A percentile compares a stretch with the other conserved stretches of the same genome.
These are phyloP conservation scores for Talaromyces verruculosus DNA, from an alignment of 2,329 filamentous ascomycete genomes.

Conservation along the genomic window DNA sequence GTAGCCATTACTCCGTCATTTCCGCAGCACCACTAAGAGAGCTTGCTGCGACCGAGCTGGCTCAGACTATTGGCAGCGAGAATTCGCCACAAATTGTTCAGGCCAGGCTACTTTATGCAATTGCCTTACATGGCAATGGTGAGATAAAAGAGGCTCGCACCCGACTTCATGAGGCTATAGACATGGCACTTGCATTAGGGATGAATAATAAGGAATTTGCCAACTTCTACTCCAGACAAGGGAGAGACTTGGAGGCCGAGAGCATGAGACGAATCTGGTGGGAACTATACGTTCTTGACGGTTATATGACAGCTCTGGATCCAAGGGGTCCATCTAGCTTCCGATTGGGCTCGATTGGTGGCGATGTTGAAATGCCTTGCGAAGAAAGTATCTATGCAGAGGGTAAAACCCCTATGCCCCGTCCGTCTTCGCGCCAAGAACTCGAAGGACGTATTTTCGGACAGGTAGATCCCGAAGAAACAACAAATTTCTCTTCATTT, in stretches of 20 bases:
- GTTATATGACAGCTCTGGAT: constrained; percentile 65
- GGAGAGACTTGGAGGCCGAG: constrained; percentile 46
- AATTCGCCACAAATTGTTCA: constrained; percentile 15
- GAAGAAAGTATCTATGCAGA: constrained; percentile 56
- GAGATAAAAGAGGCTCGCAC: constrained; percentile 12
- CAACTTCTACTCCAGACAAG: constrained; percentile 30
- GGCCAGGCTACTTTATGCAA: constrained; percentile 18
- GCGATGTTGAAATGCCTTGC: constrained; percentile 69
- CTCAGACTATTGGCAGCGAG: background rate
- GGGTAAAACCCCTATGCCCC: constrained; percentile 45
- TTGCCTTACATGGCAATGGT: constrained; percentile 15
- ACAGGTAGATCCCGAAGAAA: constrained; percentile 5
- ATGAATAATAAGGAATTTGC: constrained; percentile 17
- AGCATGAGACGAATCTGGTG: constrained; percentile 83
- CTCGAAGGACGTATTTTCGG: constrained; percentile 14
- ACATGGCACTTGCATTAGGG: constrained; percentile 29
- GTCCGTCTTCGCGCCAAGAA: constrained; percentile 6
- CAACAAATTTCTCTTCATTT: constrained; percentile 62
- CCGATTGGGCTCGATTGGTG: constrained; percentile 66
- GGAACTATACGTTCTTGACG: constrained; percentile 72
- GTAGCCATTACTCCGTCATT: constrained; percentile 20
- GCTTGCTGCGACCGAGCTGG: constrained; percentile 1
- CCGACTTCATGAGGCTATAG: constrained; percentile 35
- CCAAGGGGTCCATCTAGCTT: constrained; percentile 32
- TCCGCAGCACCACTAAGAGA: background rate